Evolutionary conservation across 805 yeast species (phyloP).

Genomic region (Saccharomycopsis guyanensis): DNA sequence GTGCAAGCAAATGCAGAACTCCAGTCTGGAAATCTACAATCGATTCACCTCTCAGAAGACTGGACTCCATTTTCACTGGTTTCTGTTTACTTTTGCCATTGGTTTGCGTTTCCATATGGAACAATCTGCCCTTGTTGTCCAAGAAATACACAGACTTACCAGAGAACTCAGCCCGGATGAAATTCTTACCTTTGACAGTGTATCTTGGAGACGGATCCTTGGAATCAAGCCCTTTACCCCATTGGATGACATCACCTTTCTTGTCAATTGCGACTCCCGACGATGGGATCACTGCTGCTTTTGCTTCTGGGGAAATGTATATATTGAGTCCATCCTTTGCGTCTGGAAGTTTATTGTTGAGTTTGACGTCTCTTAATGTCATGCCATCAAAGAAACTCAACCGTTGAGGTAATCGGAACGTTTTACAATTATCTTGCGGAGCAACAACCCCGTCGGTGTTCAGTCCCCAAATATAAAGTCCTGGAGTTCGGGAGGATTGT

Average conservation of each 20-base stretch:
- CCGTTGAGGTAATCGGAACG: slow-evolving; percentile 42
- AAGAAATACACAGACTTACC: slow-evolving; percentile 46
- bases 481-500: slow-evolving; percentile 35
- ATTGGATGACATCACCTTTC: slow-evolving; percentile 67
- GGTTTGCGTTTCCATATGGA: slow-evolving; percentile 29
- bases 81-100: slow-evolving; percentile 18
- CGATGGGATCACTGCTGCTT: neutral
- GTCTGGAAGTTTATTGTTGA: slow-evolving; percentile 25
- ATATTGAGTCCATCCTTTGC: slow-evolving; percentile 18
- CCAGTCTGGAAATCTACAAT: slow-evolving; percentile 55
- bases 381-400: slow-evolving; percentile 56
- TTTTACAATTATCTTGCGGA: slow-evolving; percentile 17
- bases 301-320: slow-evolving; percentile 2
- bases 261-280: slow-evolving; percentile 54
- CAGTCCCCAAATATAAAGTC: slow-evolving; percentile 60
- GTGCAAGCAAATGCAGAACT: slow-evolving; percentile 54
- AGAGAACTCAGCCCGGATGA: slow-evolving; percentile 41
- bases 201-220: slow-evolving; percentile 28
- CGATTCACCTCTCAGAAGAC: slow-evolving; percentile 32
- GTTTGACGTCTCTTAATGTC: slow-evolving; percentile 46
- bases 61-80: slow-evolving; percentile 42
- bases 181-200: slow-evolving; percentile 40
- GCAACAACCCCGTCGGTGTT: slow-evolving; percentile 34
- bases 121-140: slow-evolving; percentile 30
- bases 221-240: slow-evolving; percentile 42